Conservation (phyloP, 2,329 filamentous ascomycete species). For the Alternaria sp. region DNA sequence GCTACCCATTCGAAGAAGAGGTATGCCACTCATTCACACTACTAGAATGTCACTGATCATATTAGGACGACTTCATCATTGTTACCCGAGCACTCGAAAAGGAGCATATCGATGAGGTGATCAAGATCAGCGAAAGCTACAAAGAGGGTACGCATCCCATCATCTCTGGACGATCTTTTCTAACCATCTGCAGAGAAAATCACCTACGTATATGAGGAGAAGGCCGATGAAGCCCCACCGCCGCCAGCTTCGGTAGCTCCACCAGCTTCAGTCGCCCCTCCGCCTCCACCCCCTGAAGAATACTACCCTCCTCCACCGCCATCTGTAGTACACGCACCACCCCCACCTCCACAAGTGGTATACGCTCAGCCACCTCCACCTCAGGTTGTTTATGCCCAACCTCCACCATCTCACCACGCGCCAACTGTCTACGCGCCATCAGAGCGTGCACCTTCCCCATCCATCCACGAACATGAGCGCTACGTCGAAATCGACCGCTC, state of each 20-base stretch:
- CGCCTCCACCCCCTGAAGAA: slow-evolving; percentile 32
- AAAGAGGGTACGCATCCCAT: slow-evolving; percentile 54
- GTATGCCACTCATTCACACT: slow-evolving; percentile 57
- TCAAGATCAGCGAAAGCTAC: slow-evolving; percentile 82
- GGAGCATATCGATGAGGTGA: slow-evolving; percentile 89
- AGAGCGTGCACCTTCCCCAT: slow-evolving; percentile 45
- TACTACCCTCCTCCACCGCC: slow-evolving; percentile 28
- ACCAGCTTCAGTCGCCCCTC: slow-evolving; percentile 22
- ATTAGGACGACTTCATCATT: slow-evolving; percentile 79
- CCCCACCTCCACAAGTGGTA: slow-evolving; percentile 32
- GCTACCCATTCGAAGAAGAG: slow-evolving; percentile 88
- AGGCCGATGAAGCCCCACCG: slow-evolving; percentile 22
- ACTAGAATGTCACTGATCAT: slow-evolving; percentile 37
- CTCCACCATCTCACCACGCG: slow-evolving; percentile 32
- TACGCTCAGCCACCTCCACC: slow-evolving; percentile 34
- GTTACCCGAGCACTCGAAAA: slow-evolving; percentile 87
- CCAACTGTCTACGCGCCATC: slow-evolving; percentile 44
- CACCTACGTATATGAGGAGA: slow-evolving; percentile 49
- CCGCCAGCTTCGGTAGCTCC: slow-evolving; percentile 29
- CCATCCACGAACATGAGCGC: slow-evolving; percentile 45
- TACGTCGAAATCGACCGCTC: slow-evolving; percentile 57
- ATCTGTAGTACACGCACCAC: slow-evolving; percentile 27
- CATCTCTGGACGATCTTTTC: neutral
- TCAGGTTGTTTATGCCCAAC: slow-evolving; percentile 10
- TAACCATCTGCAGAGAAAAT: slow-evolving; percentile 41